Evolutionary conservation across 2,329 filamentous ascomycete genomes (phyloP).

Genomic region (Cercospora sp.): DNA sequence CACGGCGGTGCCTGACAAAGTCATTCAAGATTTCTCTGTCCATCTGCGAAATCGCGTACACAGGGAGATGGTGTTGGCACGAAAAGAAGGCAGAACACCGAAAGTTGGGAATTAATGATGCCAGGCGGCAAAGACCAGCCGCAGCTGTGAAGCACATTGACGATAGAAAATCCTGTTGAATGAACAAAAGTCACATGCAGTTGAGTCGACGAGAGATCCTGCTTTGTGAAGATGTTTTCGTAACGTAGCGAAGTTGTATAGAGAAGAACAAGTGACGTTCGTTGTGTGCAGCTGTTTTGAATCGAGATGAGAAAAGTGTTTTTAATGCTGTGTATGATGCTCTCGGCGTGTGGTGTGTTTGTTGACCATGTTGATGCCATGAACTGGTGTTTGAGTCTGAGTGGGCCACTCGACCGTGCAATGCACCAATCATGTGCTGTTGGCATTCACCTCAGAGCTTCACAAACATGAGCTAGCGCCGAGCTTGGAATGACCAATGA

Average conservation of each 20-base stretch:
- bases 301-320: background rate
- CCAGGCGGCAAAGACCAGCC: background rate
- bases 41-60: slow-evolving; percentile 86
- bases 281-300: background rate
- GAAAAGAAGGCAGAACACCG: slow-evolving; percentile 3
- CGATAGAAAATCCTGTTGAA: background rate
- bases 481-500: no score
- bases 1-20: slow-evolving; percentile 80
- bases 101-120: background rate
- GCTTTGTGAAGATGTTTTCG: background rate
- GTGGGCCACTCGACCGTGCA: no score
- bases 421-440: no score
- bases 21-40: slow-evolving; percentile 87
- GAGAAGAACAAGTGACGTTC: background rate
- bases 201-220: background rate
- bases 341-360: background rate
- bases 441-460: no score
- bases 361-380: background rate
- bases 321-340: background rate
- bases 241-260: slow-evolving; percentile 12
- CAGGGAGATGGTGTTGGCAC: slow-evolving; percentile 14
- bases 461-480: background rate
- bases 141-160: background rate
- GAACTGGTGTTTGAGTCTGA: background rate
- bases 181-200: background rate